phyloP scores from a whole-genome alignment of 768 basidiomycete genomes.

The Tylopilus plumbeoviolaceoides region DNA sequence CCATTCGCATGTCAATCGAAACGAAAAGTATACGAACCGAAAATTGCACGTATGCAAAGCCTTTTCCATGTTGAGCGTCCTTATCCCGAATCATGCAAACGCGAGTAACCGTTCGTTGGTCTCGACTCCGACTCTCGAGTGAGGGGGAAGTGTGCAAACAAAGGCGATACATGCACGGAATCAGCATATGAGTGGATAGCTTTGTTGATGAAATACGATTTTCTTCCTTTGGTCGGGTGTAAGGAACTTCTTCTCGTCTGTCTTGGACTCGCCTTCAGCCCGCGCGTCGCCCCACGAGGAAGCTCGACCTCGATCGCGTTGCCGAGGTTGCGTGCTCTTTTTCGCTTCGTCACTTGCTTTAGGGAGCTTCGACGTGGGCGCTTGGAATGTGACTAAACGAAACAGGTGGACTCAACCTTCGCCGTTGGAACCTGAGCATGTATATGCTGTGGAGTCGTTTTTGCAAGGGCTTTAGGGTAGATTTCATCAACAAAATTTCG shows the following conservation, averaged over 20 bases:
- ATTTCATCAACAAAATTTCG: too few relatives aligned
- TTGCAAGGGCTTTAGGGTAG: too few relatives aligned
- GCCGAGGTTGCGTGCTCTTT: too few relatives aligned
- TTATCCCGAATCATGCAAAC: slow-evolving; percentile 89
- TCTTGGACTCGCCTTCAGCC: slow-evolving; percentile 41
- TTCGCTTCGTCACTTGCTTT: slow-evolving; percentile 34
- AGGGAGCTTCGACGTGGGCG: slow-evolving; percentile 65
- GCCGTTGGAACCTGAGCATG: slow-evolving; percentile 64
- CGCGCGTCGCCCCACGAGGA: slow-evolving; percentile 53
- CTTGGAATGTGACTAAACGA: slow-evolving; percentile 89
- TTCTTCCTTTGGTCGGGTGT: slow-evolving; percentile 86
- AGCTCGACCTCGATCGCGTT: slow-evolving; percentile 54
- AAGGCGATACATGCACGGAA: slow-evolving; percentile 82
- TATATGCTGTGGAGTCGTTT: slow-evolving; percentile 77
- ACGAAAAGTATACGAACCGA: slow-evolving; percentile 39
- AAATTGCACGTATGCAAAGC: slow-evolving; percentile 92
- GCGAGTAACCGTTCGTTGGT: slow-evolving; percentile 60
- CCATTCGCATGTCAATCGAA: background rate
- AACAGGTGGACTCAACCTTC: too few relatives aligned
- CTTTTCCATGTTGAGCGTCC: slow-evolving; percentile 91
- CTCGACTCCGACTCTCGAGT: too few relatives aligned
- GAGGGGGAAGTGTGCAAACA: slow-evolving; percentile 54
- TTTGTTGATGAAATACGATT: slow-evolving; percentile 93
- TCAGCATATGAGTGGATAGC: too few relatives aligned
- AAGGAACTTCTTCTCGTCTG: slow-evolving; percentile 73